Base-by-base conservation (phyloP, 768 basidiomycete genomes). In the Termitomyces sp. region DNA sequence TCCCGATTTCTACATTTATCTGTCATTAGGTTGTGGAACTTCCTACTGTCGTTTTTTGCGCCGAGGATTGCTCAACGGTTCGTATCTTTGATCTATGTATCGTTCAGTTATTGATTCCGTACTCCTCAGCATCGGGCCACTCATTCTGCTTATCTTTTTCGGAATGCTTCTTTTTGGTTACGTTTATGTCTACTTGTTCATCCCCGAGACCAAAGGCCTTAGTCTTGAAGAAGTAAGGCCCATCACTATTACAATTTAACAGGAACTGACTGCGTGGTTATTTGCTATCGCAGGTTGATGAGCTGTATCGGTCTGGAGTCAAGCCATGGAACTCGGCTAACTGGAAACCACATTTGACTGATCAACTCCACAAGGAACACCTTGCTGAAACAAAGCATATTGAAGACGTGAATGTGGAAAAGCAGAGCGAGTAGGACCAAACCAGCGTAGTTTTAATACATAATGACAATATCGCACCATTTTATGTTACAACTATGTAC, bases 201-300 rank as follows among this genome's bases (percentile, higher is more conserved):
- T 93, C 47, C 90, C 90, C 22, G 92, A 93, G 75, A 92, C 87
- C 24, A 91, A 83, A 68, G 88, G 89, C 12, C 79, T 92, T 22
- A 82, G 83, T 54, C 69, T 90, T 60, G 89, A 91, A 73, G 86
- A 88, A 76, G 85, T 83, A 55, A 31, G 68, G 26, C 12, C 59
- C 39, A 32, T 31, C 62, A 53, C 42, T 29, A 44, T 52, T 2
- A 48, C 47, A 16, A 50, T 20, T 22, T n/a, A 43, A 31, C 36
- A 46, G 20, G 29, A 13, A 58, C 51, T 52, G 16, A 46, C 7
- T 52, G 37, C 37, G 5, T 51, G 8, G 18, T 9, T 29, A 46
- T 29, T n/a, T 39, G 26, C 18, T 18, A 22, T 47, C 58, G 5
- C 55, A 86, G 85, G 85, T 89, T 59, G 88, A 90, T 66, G 87